Evolutionary conservation across 371 early-diverging fungal species (phyloP).

Genomic region (Mucor mucedo): DNA sequence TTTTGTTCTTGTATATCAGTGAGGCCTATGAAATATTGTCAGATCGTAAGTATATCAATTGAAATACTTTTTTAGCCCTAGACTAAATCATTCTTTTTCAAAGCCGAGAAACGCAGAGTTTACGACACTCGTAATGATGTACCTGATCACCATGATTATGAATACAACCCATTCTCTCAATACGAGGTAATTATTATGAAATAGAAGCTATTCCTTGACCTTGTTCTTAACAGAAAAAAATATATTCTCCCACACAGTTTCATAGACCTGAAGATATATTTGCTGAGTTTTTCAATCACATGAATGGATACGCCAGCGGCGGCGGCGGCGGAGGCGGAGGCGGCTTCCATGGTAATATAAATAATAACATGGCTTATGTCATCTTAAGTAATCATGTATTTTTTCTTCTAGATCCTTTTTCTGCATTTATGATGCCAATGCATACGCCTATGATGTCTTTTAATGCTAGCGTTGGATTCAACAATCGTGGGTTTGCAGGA

Average conservation of each 20-base stretch:
- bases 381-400: too few relatives aligned
- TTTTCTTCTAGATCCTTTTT: conserved; percentile 11
- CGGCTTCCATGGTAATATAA: conserved; percentile 1
- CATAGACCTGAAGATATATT: conserved; percentile 59
- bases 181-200: conserved; percentile 32
- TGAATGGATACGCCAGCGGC: not conserved
- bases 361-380: not conserved
- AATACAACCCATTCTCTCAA: conserved; percentile 32
- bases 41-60: conserved; percentile 45
- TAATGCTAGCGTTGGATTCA: not conserved
- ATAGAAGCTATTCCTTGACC: not conserved
- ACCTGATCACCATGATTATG: conserved; percentile 3
- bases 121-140: conserved; percentile 38
- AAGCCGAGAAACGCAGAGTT: conserved; percentile 45
- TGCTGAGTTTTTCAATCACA: conserved; percentile 45
- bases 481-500: too few relatives aligned
- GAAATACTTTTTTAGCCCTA: too few relatives aligned
- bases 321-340: not conserved
- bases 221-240: not conserved
- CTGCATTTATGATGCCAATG: not conserved
- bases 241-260: conserved; percentile 34
- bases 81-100: not conserved
- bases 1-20: conserved; percentile 17
- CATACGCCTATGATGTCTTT: not conserved
- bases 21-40: conserved; percentile 62